Evolutionary conservation across 805 yeast species (phyloP).

Genomic region (Danielozyma ontarioensis): DNA sequence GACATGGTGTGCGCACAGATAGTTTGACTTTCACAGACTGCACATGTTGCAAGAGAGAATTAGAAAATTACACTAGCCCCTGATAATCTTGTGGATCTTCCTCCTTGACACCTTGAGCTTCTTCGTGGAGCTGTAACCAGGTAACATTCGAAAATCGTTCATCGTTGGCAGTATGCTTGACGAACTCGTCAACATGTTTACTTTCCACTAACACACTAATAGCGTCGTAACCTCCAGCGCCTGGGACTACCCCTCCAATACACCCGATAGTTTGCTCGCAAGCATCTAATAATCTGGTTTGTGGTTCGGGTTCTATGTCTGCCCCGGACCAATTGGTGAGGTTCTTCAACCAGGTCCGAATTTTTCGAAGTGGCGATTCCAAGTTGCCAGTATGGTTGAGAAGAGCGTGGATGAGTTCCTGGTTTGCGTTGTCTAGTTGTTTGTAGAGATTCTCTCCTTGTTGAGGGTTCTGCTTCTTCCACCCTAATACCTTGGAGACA

Average conservation of each 20-base stretch:
- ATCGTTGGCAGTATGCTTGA: conserved; percentile 14
- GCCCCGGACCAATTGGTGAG: conserved; percentile 70
- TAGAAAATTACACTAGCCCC: too few relatives aligned
- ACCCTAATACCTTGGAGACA: conserved; percentile 66
- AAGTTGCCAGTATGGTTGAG: conserved; percentile 15
- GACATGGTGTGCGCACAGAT: too few relatives aligned
- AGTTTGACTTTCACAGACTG: too few relatives aligned
- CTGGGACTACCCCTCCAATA: conserved; percentile 95
- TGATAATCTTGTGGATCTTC: conserved; percentile 40
- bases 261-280: conserved; percentile 57
- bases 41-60: too few relatives aligned
- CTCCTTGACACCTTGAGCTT: conserved; percentile 50
- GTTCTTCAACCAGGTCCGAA: conserved; percentile 53
- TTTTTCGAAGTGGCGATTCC: conserved; percentile 36
- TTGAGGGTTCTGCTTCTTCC: conserved; percentile 56
- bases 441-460: conserved; percentile 50
- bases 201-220: conserved; percentile 64
- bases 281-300: conserved; percentile 62
- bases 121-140: conserved; percentile 68
- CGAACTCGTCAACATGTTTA: conserved; percentile 27
- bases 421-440: conserved; percentile 54
- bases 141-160: conserved; percentile 42
- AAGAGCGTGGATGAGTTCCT: conserved; percentile 47
- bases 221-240: conserved; percentile 98
- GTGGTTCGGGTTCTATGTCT: conserved; percentile 80